A percentile compares a stretch with the other conserved stretches of the same genome.
phyloP scores from a whole-genome alignment of 176 grass and related monocot species.

The Cenchrus americanus region DNA sequence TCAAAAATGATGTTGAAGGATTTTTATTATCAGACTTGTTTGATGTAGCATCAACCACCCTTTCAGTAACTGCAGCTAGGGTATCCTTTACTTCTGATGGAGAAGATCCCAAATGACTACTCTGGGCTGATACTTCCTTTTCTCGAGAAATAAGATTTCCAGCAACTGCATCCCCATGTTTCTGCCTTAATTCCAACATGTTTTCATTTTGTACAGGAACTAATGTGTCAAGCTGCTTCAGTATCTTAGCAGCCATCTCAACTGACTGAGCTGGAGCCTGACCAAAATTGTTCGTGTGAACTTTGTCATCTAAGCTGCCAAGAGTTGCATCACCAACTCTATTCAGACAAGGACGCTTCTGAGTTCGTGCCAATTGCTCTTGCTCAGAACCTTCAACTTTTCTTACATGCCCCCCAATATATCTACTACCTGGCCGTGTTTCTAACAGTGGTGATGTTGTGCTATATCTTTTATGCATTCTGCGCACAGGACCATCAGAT shows the following conservation, averaged over 20 bases:
- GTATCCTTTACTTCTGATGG: slow-evolving; percentile 27
- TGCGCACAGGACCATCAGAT: slow-evolving; percentile 41
- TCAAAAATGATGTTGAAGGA: slow-evolving; percentile 21
- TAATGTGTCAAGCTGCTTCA: slow-evolving; percentile 63
- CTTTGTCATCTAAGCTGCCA: slow-evolving; percentile 12
- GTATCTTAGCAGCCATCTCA: slow-evolving; percentile 67
- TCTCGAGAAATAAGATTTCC: slow-evolving; percentile 38
- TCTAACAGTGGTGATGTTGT: slow-evolving; percentile 45
- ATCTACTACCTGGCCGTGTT: slow-evolving; percentile 21
- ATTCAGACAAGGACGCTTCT: slow-evolving; percentile 41
- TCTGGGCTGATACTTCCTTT: slow-evolving; percentile 33
- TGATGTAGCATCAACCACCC: slow-evolving; percentile 33
- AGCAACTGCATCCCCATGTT: neutral
- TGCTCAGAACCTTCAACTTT: slow-evolving; percentile 38
- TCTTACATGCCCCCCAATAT: slow-evolving; percentile 26
- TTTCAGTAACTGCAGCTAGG: slow-evolving; percentile 7
- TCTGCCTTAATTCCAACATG: slow-evolving; percentile 35
- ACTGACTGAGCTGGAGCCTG: slow-evolving; percentile 50
- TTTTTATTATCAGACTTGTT: slow-evolving; percentile 42
- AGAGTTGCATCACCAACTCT: slow-evolving; percentile 21
- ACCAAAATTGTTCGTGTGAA: slow-evolving; percentile 23
- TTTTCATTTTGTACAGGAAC: slow-evolving; percentile 46
- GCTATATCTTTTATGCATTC: slow-evolving; percentile 45
- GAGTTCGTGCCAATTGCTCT: slow-evolving; percentile 23
- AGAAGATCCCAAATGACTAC: slow-evolving; percentile 34